phyloP scores from a whole-genome alignment of 345 rosid species.

The Pistacia integerrima region DNA sequence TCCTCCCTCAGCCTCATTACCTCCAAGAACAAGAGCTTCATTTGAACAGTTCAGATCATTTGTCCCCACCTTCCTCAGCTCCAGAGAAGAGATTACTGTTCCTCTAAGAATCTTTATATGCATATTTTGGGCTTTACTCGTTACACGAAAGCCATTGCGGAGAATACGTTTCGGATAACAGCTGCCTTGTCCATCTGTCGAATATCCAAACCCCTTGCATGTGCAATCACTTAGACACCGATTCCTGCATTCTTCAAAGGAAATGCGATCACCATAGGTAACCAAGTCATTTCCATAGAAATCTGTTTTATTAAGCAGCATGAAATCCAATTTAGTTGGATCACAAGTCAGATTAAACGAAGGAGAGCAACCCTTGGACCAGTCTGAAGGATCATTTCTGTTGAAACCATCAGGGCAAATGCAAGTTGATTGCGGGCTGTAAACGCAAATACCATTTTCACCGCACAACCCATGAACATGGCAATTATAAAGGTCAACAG shows the following conservation, averaged over 20 bases:
- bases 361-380: slow-evolving; percentile 31
- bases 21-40: slow-evolving; percentile 3
- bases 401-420: slow-evolving; percentile 28
- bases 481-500: slow-evolving; percentile 20
- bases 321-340: slow-evolving; percentile 17
- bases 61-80: no score
- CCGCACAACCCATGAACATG: slow-evolving; percentile 31
- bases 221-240: slow-evolving; percentile 25
- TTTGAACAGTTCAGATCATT: slow-evolving; percentile 18
- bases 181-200: slow-evolving; percentile 21
- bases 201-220: slow-evolving; percentile 28
- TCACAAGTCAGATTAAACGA: slow-evolving; percentile 22
- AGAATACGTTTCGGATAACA: slow-evolving; percentile 24
- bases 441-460: slow-evolving; percentile 18
- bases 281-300: slow-evolving; percentile 26
- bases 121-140: slow-evolving; percentile 6
- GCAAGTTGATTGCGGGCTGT: slow-evolving; percentile 24
- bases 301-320: slow-evolving; percentile 15
- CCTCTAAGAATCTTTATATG: slow-evolving; percentile 23
- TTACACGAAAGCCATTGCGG: slow-evolving; percentile 14
- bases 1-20: neutral
- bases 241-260: slow-evolving; percentile 16
- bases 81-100: neutral
- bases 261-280: neutral
- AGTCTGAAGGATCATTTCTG: slow-evolving; percentile 22